These are phyloP conservation scores for Furcasterigmium sp. DNA, from an alignment of 2,329 filamentous ascomycete species.

Conservation along the genomic window DNA sequence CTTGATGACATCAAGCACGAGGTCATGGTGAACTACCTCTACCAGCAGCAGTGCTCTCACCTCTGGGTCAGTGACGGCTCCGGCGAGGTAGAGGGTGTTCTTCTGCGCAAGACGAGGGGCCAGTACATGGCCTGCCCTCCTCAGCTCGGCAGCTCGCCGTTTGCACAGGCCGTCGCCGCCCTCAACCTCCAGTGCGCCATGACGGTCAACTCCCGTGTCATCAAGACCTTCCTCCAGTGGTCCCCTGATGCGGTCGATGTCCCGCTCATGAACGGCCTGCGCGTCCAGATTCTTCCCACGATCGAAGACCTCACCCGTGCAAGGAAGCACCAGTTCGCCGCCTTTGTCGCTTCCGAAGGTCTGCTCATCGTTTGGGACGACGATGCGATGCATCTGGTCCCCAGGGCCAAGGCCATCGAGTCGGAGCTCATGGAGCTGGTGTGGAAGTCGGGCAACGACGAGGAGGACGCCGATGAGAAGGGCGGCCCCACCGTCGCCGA, in stretches of 20 bases:
- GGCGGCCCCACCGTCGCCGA: conserved; percentile 38
- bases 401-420: conserved; percentile 67
- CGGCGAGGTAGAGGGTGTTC: conserved; percentile 65
- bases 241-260: conserved; percentile 69
- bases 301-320: conserved; percentile 66
- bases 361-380: conserved; percentile 80
- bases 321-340: conserved; percentile 74
- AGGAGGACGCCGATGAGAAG: conserved; percentile 49
- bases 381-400: conserved; percentile 64
- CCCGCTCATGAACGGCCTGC: conserved; percentile 70
- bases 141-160: conserved; percentile 54
- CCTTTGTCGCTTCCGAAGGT: conserved; percentile 67
- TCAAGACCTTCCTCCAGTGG: conserved; percentile 72
- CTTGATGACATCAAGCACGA: conserved; percentile 73
- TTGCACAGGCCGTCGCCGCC: conserved; percentile 60
- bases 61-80: conserved; percentile 69
- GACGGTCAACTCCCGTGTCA: conserved; percentile 75
- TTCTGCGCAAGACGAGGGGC: conserved; percentile 62
- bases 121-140: conserved; percentile 71
- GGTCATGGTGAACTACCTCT: conserved; percentile 79
- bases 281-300: conserved; percentile 69
- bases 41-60: conserved; percentile 71
- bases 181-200: conserved; percentile 75
- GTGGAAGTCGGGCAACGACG: conserved; percentile 56
- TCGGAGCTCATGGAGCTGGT: conserved; percentile 72